phyloP scores from a whole-genome alignment of 257 asterid genomes.

The Leptodermis oblonga region DNA sequence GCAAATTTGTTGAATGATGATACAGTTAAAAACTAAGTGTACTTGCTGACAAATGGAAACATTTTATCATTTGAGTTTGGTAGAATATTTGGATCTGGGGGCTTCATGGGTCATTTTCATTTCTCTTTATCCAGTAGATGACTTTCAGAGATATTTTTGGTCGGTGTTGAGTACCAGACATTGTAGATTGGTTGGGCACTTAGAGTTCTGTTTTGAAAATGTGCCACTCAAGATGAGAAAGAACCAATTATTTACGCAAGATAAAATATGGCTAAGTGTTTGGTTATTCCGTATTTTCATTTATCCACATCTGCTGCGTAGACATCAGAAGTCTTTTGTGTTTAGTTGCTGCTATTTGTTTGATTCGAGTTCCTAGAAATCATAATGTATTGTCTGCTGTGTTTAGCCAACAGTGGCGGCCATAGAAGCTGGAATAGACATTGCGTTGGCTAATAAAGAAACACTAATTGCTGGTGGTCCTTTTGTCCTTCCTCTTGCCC shows the following conservation, averaged over 20 bases:
- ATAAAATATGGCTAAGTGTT: not conserved
- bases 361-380: not conserved
- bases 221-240: not conserved
- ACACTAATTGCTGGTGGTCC: slow-evolving; percentile 98
- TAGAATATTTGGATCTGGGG: not conserved
- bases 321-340: not conserved
- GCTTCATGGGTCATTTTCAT: not conserved
- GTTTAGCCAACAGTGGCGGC: slow-evolving; percentile 96
- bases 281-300: not conserved
- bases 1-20: not conserved
- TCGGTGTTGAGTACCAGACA: not conserved
- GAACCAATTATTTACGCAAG: not conserved
- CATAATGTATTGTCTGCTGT: not conserved
- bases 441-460: slow-evolving; percentile 97
- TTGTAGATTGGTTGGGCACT: not conserved
- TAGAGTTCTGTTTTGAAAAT: not conserved
- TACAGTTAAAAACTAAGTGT: not conserved
- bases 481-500: slow-evolving; percentile 96
- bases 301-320: not conserved
- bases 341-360: not conserved
- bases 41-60: not conserved
- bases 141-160: not conserved
- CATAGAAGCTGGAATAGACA: slow-evolving; percentile 96
- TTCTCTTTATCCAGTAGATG: not conserved
- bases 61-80: not conserved